phyloP scores from a whole-genome alignment of 768 basidiomycete genomes.

The Obba rivulosa region DNA sequence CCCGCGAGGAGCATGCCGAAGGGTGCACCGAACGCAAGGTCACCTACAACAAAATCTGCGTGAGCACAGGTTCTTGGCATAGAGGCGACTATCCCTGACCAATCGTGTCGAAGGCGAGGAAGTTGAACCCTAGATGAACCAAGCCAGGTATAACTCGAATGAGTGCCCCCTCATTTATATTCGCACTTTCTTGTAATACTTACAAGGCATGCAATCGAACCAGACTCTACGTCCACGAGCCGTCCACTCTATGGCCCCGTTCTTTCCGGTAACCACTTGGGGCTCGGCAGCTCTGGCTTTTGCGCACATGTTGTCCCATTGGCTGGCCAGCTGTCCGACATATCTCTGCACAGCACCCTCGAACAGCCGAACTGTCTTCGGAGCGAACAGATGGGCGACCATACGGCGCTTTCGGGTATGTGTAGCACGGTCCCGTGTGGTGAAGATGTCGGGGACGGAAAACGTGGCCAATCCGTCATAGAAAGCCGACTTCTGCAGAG shows the following conservation, averaged over 20 bases:
- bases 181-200: conserved; percentile 18
- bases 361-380: conserved; percentile 74
- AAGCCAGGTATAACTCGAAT: neutral
- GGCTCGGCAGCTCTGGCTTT: conserved; percentile 38
- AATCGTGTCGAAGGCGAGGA: conserved; percentile 63
- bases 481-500: conserved; percentile 35
- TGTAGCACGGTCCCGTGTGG: conserved; percentile 65
- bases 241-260: conserved; percentile 52
- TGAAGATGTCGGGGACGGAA: conserved; percentile 49
- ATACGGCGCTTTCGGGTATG: conserved; percentile 87
- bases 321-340: conserved; percentile 49
- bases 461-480: conserved; percentile 26
- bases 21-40: conserved; percentile 77
- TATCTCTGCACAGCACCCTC: conserved; percentile 65
- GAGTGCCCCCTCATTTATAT: neutral
- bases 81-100: conserved; percentile 28
- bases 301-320: conserved; percentile 67
- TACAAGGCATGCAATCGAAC: conserved; percentile 66
- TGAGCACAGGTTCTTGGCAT: neutral
- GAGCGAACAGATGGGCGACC: conserved; percentile 68
- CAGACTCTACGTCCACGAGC: conserved; percentile 53
- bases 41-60: conserved; percentile 27
- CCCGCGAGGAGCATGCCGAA: conserved; percentile 79
- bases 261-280: conserved; percentile 33
- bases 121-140: conserved; percentile 38